Base-by-base conservation (phyloP, 345 rosid species). In the Linum trigynum region DNA sequence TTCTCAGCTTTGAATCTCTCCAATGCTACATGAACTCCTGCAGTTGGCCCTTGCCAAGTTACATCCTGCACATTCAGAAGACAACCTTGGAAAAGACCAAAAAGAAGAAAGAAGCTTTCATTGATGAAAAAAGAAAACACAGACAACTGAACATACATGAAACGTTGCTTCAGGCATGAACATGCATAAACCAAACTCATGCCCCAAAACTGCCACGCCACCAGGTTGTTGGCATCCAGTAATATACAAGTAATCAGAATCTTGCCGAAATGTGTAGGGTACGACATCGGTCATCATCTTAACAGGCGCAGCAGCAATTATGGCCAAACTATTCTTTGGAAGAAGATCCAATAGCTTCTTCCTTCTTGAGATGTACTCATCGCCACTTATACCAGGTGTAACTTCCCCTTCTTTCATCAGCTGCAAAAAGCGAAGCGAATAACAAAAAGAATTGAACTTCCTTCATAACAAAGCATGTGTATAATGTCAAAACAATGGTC, bases 271-370 rank as follows among this genome's bases (percentile, higher is more conserved):
- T 45, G 90, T 84, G 69, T 94, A 90, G 2, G 96, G 97, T 36
- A 94, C 99, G 63, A 88, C 96, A 67, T 91, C 90, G 2, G 89
- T 94, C 97, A 94, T 94, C 97, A 88, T 90, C 88, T 94, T 88
- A 67, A 86, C 77, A 1, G 97, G 96, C 40, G 95, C 88, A 56
- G 99, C 82, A 53, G 99, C 85, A 62, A 90, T 66, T 61, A 94
- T 82, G 59, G 96, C 96, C 74, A 94, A 77, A 69, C 96, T 72
- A 58, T 85, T 77, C 38, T 83, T 77, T 0, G 99, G 97, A 53
- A 90, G 96, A 72, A 90, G 83, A 37, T 85, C 97, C 75, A 85
- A 62, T 67, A 94, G 73, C 64, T 73, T 83, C 65, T 82, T 84
- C 69, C 96, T 80, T 79, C 99, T 82, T 6, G 81, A 77, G 68